Percentiles rank a stretch among this genome's conserved stretches.
These are phyloP conservation scores for Fusarium napiforme DNA, from an alignment of 2,329 filamentous ascomycete species.

Conservation along the genomic window DNA sequence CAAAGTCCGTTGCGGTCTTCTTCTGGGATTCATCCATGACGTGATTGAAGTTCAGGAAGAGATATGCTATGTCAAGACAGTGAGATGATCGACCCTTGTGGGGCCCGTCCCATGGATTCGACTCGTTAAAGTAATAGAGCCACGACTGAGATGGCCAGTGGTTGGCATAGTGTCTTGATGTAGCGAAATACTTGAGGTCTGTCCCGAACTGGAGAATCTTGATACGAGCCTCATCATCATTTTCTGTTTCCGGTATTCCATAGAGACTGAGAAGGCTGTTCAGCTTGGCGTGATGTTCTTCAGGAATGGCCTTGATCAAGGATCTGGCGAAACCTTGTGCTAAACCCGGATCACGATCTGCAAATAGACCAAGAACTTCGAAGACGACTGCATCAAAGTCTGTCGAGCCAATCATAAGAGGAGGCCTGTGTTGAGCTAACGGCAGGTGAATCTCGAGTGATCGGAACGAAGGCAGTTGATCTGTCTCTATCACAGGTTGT, in stretches of 20 bases:
- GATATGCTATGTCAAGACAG: background rate
- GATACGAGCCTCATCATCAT: fast-evolving
- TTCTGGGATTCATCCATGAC: background rate
- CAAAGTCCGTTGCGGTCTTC: background rate
- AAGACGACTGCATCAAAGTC: conserved; percentile 1
- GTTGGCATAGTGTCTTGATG: background rate
- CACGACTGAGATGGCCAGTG: background rate
- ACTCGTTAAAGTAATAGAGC: conserved; percentile 1
- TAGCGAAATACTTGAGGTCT: background rate
- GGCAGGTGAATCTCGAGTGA: background rate
- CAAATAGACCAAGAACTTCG: background rate
- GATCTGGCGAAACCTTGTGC: background rate
- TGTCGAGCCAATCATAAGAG: background rate
- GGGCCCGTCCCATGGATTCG: background rate
- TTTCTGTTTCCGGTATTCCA: background rate
- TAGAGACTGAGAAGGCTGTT: background rate
- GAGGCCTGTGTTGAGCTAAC: fast-evolving
- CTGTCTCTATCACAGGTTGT: background rate
- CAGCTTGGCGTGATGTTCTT: fast-evolving
- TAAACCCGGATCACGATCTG: background rate
- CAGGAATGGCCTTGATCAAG: fast-evolving
- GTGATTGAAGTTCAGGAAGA: background rate
- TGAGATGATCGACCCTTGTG: background rate
- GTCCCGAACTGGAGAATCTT: background rate
- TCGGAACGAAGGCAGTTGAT: background rate